Base-by-base conservation (phyloP, 306 rosid species). In the Psophocarpus tetragonolobus region DNA sequence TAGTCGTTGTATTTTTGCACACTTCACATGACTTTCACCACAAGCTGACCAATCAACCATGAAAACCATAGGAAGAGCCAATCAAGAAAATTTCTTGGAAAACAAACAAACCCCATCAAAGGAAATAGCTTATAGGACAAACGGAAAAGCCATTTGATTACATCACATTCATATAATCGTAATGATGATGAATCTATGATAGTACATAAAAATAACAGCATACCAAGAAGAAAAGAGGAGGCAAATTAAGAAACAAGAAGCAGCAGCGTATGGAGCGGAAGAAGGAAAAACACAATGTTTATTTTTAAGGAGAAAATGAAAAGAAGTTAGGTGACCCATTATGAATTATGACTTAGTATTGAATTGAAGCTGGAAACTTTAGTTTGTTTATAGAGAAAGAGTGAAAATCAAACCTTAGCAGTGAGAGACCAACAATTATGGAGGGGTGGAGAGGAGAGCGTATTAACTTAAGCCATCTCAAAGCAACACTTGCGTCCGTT, bases 81-180 rank as follows among this genome's bases (percentile, higher is more conserved):
- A 36, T 50, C 61, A 66, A 72, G 33, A 32, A 51, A 72, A 41
- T n/a, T 54, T 65, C 58, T 73, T 67, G 64, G 44, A 74, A 79
- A 69, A 68, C 65, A 74, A 79, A 83, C 36, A 61, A 68, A 48
- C 54, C 63, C 62, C 74, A 23, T 68, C 36, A 50, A n/a, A 32
- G 63, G 29, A 60, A 14, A 6, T 11, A 21, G 29, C 14, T 23
- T 30, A 61, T 17, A 74, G 73, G 45, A 64, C 75, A 71, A 56
- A 73, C 17, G 56, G 44, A 41, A 44, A 57, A 60, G 17, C 26
- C 24, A 23, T 20, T 69, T 69, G 15, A 51, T 32, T 12, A 62
- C 54, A 51, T 13, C 62, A 36, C 5, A 3, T 20, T 51, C 27
- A 8, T 51, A 18, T 3, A 44, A 29, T 4, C 14, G 15, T 27